Percentiles rank a stretch among this genome's conserved stretches.
Conservation (phyloP, 2,329 filamentous ascomycete genomes). For the Ophiostoma fasciatum region DNA sequence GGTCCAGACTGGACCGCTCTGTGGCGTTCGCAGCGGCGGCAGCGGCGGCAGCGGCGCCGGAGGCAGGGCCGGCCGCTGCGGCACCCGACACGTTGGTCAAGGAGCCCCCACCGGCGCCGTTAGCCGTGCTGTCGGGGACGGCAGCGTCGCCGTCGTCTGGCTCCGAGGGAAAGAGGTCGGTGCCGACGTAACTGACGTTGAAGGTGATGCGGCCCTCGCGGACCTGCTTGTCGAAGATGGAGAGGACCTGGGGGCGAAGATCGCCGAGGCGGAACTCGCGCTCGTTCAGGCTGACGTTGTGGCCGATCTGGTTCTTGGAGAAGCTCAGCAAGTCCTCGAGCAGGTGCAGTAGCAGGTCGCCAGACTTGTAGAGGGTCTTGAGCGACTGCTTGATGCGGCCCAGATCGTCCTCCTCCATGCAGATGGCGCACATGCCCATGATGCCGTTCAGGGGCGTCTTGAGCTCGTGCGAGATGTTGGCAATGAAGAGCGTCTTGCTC, state of each 20-base stretch:
- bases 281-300: constrained; percentile 67
- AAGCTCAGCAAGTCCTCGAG: constrained; percentile 84
- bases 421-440: constrained; percentile 82
- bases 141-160: too few species aligned
- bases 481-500: constrained; percentile 94
- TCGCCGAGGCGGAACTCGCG: constrained; percentile 77
- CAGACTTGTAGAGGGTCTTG: constrained; percentile 79
- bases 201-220: constrained; percentile 65
- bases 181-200: constrained; percentile 53
- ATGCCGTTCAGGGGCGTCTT: constrained; percentile 95
- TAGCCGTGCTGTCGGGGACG: too few species aligned
- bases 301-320: constrained; percentile 87
- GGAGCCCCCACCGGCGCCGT: too few species aligned
- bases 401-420: constrained; percentile 80
- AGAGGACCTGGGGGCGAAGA: constrained; percentile 64
- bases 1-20: constrained; percentile 15
- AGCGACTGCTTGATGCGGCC: constrained; percentile 66
- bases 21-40: not conserved
- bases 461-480: constrained; percentile 77
- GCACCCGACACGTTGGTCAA: not conserved
- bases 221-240: constrained; percentile 84
- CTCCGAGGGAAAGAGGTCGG: constrained; percentile 17
- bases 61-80: not conserved
- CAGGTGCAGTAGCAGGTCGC: constrained; percentile 69
- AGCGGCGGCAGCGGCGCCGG: not conserved